phyloP scores from a whole-genome alignment of 2,329 filamentous ascomycete genomes.

The Fulvia fulva region DNA sequence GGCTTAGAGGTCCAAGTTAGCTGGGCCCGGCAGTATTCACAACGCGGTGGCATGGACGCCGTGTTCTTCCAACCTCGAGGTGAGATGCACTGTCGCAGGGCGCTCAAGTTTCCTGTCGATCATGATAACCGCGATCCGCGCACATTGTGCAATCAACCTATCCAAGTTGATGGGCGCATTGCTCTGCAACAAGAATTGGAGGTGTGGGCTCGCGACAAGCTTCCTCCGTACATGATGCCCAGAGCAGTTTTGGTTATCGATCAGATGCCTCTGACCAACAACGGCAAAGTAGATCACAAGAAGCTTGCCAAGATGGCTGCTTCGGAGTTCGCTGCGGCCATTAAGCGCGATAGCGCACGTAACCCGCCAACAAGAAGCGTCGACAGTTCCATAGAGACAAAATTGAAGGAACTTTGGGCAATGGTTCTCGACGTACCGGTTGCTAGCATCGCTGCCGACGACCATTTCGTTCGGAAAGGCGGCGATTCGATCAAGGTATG shows the following conservation, averaged over 20 bases:
- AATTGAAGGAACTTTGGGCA: slow-evolving; percentile 1
- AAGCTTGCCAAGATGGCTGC: neutral
- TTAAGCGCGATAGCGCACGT: neutral
- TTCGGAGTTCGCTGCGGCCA: slow-evolving; percentile 1
- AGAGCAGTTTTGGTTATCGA: slow-evolving; percentile 1
- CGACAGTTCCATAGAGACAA: neutral
- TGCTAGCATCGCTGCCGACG: neutral
- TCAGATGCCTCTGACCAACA: slow-evolving; percentile 2
- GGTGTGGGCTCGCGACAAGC: neutral
- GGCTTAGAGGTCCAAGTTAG: no score
- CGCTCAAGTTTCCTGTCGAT: no score
- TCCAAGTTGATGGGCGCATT: neutral
- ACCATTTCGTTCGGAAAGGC: slow-evolving; percentile 6
- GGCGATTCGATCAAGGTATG: slow-evolving; percentile 7
- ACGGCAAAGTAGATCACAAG: slow-evolving; percentile 1
- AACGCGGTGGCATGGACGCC: no score
- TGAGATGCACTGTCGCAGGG: no score
- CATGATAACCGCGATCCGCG: no score
- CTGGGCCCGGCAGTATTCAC: no score
- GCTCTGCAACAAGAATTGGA: slow-evolving; percentile 2
- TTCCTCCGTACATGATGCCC: no score
- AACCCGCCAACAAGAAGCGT: neutral
- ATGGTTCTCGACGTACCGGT: neutral
- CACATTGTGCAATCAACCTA: no score
- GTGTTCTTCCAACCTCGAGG: no score